Base-by-base conservation (phyloP, 2,329 filamentous ascomycete species). In the Stemphylium beticola region DNA sequence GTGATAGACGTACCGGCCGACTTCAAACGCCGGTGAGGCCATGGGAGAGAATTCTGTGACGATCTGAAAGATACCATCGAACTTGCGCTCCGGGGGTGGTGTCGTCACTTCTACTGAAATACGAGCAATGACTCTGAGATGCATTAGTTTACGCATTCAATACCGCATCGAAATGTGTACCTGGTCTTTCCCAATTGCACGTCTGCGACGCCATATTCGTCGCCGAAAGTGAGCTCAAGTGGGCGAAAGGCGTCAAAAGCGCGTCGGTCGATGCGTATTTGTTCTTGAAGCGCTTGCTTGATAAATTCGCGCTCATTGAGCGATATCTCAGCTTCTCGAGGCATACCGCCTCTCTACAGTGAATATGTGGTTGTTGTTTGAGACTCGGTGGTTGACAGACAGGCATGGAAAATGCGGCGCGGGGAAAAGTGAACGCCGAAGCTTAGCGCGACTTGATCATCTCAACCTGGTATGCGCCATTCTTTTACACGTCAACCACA, bases 51-150 rank as follows among this genome's bases (percentile, higher is more conserved):
- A 86, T 75, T 98, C 95, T 50, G 93, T 90, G 49, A 88, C 85
- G 72, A 98, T 97, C 65, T 88, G 92, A 81, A 98, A 98, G 75
- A 96, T 85, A 74, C 95, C 95, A 74, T 98, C 95, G 73, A 96
- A 96, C 55, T 93, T 93, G 60, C 93, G 89, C 77, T 98, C 93
- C 48, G 89, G 77, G 72, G 89, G 91, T 38, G 95, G 93, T 34
- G 90, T 87, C 10, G 90, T 90, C 58, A 98, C 90, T 78, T 96
- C 91, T 60, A 92, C 90, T 2, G 92, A 93, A 55, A 96, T 89
- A 58, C 91, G 90, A 51, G 89, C 92, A 57, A 96, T 80, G 54
- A 97, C 85, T 69, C 93, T 96, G 65, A 14, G 53, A 14, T 22
- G 2, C 14, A 48, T 71, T 62, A 62, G 74, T 52, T 37, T 24